These are phyloP conservation scores for Dioszegia crocea DNA, from an alignment of 768 basidiomycete species.

Conservation along the genomic window DNA sequence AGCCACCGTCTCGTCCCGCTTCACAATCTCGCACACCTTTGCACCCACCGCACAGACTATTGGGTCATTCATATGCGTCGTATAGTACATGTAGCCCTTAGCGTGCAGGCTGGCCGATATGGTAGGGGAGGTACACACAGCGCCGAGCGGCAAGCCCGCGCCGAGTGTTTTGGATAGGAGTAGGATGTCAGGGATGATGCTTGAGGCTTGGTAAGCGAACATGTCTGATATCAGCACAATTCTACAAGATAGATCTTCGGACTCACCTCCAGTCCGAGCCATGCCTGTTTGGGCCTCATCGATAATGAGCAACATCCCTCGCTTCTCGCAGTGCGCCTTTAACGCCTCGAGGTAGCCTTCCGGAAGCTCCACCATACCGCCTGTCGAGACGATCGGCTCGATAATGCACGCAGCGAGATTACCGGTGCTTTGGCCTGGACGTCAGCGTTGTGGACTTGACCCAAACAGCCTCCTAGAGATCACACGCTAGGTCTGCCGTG, in stretches of 20 bases:
- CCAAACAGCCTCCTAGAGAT: too few species aligned
- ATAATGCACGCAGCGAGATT: conserved; percentile 26
- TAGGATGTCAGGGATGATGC: conserved; percentile 38
- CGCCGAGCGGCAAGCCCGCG: conserved; percentile 33
- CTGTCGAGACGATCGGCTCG: conserved; percentile 38
- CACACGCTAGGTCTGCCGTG: too few species aligned
- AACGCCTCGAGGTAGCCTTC: conserved; percentile 31
- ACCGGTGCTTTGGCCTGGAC: conserved; percentile 29
- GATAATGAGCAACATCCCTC: conserved; percentile 38
- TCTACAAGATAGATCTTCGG: background rate
- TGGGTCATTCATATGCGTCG: conserved; percentile 35
- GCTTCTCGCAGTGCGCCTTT: conserved; percentile 28
- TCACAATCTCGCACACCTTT: conserved; percentile 24
- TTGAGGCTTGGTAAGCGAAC: conserved; percentile 35
- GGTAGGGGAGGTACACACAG: conserved; percentile 19
- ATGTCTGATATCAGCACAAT: conserved; percentile 16
- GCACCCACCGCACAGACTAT: conserved; percentile 21
- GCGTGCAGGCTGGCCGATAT: conserved; percentile 17
- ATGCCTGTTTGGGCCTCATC: conserved; percentile 42
- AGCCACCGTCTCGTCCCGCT: conserved; percentile 11
- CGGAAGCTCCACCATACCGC: conserved; percentile 35
- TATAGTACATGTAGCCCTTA: conserved; percentile 32
- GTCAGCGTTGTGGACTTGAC: background rate
- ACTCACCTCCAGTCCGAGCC: conserved; percentile 27
- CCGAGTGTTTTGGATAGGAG: conserved; percentile 39